phyloP scores from a whole-genome alignment of 108 stramenopile species.

The Craspedostauros australis region DNA sequence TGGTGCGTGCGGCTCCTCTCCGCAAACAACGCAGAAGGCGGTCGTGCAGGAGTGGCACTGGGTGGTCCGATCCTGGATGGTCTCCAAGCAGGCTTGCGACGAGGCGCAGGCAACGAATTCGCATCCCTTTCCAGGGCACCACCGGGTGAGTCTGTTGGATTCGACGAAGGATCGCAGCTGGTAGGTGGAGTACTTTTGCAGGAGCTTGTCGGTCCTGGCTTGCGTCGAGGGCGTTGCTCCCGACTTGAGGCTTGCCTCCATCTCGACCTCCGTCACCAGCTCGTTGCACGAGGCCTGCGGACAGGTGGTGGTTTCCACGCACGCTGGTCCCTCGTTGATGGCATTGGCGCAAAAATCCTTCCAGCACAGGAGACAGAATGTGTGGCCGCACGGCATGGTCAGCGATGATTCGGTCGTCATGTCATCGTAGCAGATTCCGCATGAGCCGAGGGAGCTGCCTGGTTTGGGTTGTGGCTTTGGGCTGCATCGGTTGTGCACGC shows the following conservation, averaged over 20 bases:
- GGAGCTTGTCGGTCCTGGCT: slow-evolving; percentile 27
- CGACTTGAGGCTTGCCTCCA: slow-evolving; percentile 19
- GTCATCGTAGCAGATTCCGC: slow-evolving; percentile 87
- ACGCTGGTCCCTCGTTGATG: slow-evolving; percentile 66
- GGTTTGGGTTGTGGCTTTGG: slow-evolving; percentile 1
- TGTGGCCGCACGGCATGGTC: slow-evolving; percentile 91
- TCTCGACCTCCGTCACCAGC: slow-evolving; percentile 79
- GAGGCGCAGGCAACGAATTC: slow-evolving; percentile 81
- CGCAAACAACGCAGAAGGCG: slow-evolving; percentile 87
- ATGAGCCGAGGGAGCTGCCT: slow-evolving; percentile 26
- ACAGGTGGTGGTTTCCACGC: slow-evolving; percentile 80
- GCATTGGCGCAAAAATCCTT: slow-evolving; percentile 80
- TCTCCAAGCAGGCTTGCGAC: slow-evolving; percentile 48
- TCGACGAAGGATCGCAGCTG: slow-evolving; percentile 93
- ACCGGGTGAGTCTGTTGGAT: slow-evolving; percentile 86
- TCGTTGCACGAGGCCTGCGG: slow-evolving; percentile 88
- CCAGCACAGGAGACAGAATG: slow-evolving; percentile 94
- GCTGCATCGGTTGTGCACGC: slow-evolving; percentile 54
- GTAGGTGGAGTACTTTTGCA: slow-evolving; percentile 65
- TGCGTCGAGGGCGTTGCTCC: slow-evolving; percentile 49
- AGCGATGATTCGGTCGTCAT: slow-evolving; percentile 52
- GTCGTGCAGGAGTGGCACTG: slow-evolving; percentile 64
- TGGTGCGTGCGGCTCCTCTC: slow-evolving; percentile 94
- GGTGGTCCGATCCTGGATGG: slow-evolving; percentile 48
- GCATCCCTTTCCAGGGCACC: slow-evolving; percentile 97